A percentile compares a stretch with the other conserved stretches of the same genome.
Conservation (phyloP, 2,329 filamentous ascomycete species). For the Sordariomycetes sp. region DNA sequence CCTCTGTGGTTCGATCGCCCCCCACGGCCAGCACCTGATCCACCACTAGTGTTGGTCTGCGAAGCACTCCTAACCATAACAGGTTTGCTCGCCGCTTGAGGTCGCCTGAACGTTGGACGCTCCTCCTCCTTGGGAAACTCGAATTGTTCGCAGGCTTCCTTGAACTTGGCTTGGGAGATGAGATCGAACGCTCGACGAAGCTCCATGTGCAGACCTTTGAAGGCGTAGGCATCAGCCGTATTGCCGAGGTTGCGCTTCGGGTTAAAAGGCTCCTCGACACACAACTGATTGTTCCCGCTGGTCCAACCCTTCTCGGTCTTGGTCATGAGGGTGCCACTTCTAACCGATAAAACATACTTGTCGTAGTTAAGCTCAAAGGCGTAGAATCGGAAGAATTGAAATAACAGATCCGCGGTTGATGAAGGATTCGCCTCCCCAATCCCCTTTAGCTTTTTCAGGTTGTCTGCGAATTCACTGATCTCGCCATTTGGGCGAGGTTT, state of each 20-base stretch:
- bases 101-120: slow-evolving; percentile 48
- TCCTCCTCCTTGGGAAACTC: slow-evolving; percentile 80
- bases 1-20: slow-evolving; percentile 41
- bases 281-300: slow-evolving; percentile 71
- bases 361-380: slow-evolving; percentile 90
- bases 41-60: slow-evolving; percentile 48
- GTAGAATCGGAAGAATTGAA: slow-evolving; percentile 92
- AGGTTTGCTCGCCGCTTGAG: slow-evolving; percentile 39
- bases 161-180: slow-evolving; percentile 68
- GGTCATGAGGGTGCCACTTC: slow-evolving; percentile 66
- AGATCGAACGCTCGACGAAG: slow-evolving; percentile 80
- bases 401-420: slow-evolving; percentile 75
- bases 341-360: slow-evolving; percentile 73
- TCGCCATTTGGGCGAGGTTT: slow-evolving; percentile 51
- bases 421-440: slow-evolving; percentile 77
- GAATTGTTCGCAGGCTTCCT: slow-evolving; percentile 79
- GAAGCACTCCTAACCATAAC: slow-evolving; percentile 52
- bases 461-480: slow-evolving; percentile 75
- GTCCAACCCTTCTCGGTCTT: slow-evolving; percentile 87
- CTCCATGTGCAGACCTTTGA: slow-evolving; percentile 83
- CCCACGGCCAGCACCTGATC: slow-evolving; percentile 36
- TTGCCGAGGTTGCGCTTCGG: slow-evolving; percentile 83
- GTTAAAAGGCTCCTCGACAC: slow-evolving; percentile 96
- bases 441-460: slow-evolving; percentile 63
- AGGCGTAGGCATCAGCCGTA: slow-evolving; percentile 91